Percentiles rank a stretch among this genome's conserved stretches.
Conservation (phyloP, 192 early-diverging fungal genomes). For the Backusella macrospora region DNA sequence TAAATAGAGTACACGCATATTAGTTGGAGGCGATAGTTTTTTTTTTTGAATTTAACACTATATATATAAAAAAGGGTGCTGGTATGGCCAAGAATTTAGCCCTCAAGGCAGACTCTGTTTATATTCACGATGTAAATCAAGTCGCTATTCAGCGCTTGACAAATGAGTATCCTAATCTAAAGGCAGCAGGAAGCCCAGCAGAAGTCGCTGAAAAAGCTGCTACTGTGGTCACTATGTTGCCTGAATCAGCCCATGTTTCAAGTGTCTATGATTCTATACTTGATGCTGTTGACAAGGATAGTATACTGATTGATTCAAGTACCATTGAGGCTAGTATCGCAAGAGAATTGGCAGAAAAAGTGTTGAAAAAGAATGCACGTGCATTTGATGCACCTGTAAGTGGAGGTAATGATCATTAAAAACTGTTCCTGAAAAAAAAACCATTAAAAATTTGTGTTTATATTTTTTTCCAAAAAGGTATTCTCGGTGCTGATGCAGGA, state of each 20-base stretch:
- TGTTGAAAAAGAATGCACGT: conserved; percentile 62
- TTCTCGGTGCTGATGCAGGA: conserved; percentile 82
- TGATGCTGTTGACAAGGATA: conserved; percentile 37
- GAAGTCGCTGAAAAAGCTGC: conserved; percentile 73
- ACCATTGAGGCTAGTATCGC: conserved; percentile 89
- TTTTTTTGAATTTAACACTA: not conserved
- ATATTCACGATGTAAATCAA: conserved; percentile 76
- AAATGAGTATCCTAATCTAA: conserved; percentile 47
- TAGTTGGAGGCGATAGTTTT: not conserved
- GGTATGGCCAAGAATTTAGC: conserved; percentile 91
- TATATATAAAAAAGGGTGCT: conserved; percentile 60
- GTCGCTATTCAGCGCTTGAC: conserved; percentile 59
- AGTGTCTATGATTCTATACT: conserved; percentile 63
- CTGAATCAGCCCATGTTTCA: conserved; percentile 79
- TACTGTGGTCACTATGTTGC: conserved; percentile 91
- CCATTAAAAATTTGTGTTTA: not conserved
- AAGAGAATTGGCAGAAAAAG: conserved; percentile 64
- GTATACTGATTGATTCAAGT: conserved; percentile 84
- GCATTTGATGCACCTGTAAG: conserved; percentile 93
- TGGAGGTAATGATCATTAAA: conserved; percentile 64
- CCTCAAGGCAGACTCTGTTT: conserved; percentile 56
- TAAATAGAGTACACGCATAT: not conserved
- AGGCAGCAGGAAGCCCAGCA: conserved; percentile 60
- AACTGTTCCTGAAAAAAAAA: not conserved
- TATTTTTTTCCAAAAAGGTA: conserved; percentile 49